A percentile compares a stretch with the other conserved stretches of the same genome.
Conservation (phyloP, 768 basidiomycete genomes). For the Pisolithus orientalis region DNA sequence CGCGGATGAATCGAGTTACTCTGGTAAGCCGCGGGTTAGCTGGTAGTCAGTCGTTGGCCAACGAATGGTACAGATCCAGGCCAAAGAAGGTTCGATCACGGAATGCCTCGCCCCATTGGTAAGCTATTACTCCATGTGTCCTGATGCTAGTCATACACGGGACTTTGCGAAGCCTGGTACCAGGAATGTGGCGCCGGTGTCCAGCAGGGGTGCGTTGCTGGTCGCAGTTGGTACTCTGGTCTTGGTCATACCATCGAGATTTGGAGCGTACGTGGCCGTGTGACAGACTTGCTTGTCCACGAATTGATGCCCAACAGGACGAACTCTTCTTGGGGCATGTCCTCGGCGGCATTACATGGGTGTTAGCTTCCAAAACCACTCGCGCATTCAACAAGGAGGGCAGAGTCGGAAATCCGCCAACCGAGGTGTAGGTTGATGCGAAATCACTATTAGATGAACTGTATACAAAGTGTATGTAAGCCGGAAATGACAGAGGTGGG, state of each 20-base stretch:
- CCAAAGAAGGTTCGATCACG: slow-evolving; percentile 50
- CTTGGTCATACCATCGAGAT: slow-evolving; percentile 77
- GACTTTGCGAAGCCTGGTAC: slow-evolving; percentile 62
- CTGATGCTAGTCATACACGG: slow-evolving; percentile 1
- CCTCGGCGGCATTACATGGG: slow-evolving; percentile 70
- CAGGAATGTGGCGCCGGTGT: slow-evolving; percentile 71
- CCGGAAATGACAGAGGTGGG: slow-evolving; percentile 9
- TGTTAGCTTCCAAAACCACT: slow-evolving; percentile 64
- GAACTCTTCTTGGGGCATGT: slow-evolving; percentile 66
- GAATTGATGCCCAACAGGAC: slow-evolving; percentile 38
- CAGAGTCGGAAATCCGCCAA: slow-evolving; percentile 46
- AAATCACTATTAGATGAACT: slow-evolving; percentile 17
- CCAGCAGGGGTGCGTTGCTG: slow-evolving; percentile 41
- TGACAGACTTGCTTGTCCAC: background rate
- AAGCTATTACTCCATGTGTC: slow-evolving; percentile 10
- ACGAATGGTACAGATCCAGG: slow-evolving; percentile 14
- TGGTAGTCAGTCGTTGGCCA: background rate
- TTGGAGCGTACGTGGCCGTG: slow-evolving; percentile 49
- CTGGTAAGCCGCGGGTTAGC: slow-evolving; percentile 31
- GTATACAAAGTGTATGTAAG: slow-evolving; percentile 26
- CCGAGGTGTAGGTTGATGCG: slow-evolving; percentile 1
- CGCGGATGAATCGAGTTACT: slow-evolving; percentile 61
- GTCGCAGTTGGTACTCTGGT: slow-evolving; percentile 80
- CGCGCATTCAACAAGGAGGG: slow-evolving; percentile 55
- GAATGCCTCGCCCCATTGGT: slow-evolving; percentile 76